phyloP scores from a whole-genome alignment of 1,284 basidiomycete genomes.

The Microbotryomycetes sp. region DNA sequence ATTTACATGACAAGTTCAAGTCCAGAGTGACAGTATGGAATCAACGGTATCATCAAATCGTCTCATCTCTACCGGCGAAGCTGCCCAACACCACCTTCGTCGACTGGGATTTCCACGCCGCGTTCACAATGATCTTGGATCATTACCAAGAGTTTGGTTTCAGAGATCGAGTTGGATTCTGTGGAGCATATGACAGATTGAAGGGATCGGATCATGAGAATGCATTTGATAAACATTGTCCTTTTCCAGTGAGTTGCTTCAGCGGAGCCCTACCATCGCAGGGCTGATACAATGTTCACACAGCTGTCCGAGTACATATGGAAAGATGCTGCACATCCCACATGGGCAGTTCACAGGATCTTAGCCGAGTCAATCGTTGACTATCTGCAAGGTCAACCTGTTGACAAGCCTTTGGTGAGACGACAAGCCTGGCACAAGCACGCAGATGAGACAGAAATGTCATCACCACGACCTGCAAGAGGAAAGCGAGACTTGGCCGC shows the following conservation, averaged over 20 bases:
- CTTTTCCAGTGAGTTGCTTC: no score
- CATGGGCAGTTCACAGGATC: not conserved
- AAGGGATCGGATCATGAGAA: not conserved
- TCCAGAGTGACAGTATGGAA: not conserved
- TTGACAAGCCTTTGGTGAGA: not conserved
- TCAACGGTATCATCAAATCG: not conserved
- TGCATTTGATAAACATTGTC: not conserved
- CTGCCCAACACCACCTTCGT: not conserved
- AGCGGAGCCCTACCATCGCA: no score
- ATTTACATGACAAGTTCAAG: not conserved
- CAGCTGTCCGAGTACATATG: constrained; percentile 7
- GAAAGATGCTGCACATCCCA: constrained; percentile 3
- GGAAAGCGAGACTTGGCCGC: not conserved
- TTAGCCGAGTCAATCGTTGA: not conserved
- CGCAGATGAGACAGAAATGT: not conserved
- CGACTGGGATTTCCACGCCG: not conserved
- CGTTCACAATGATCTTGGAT: not conserved
- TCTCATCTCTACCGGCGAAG: not conserved
- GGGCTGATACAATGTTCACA: no score
- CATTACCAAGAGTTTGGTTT: not conserved
- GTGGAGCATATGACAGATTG: not conserved
- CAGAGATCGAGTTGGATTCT: not conserved
- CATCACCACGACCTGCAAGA: no score
- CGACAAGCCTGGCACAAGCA: not conserved
- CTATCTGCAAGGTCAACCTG: not conserved